Percentiles rank a stretch among this genome's conserved stretches.
Conservation (phyloP, 2,329 filamentous ascomycete species). For the Emergomyces pasteurianus region DNA sequence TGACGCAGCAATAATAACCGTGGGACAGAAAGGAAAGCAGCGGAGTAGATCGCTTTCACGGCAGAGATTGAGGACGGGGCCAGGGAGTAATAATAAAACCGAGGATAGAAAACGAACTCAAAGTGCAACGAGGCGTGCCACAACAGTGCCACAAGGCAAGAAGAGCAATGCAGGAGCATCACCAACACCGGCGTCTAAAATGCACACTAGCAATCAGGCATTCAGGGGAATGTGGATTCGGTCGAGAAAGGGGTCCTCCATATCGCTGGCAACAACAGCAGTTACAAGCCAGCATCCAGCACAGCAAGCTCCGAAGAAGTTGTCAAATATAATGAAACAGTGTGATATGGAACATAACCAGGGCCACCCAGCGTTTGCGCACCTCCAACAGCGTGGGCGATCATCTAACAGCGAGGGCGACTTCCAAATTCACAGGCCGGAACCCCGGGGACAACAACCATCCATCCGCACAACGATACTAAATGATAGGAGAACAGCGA, state of each 20-base stretch:
- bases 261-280: conserved; percentile 1
- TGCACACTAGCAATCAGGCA: not conserved
- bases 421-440: not conserved
- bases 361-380: conserved; percentile 1
- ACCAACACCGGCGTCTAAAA: not conserved
- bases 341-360: conserved; percentile 3
- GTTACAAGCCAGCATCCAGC: not conserved
- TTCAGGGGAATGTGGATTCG: conserved; percentile 1
- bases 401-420: not conserved
- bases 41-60: not conserved
- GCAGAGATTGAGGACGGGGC: not conserved
- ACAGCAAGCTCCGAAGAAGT: not conserved
- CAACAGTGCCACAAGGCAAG: not conserved
- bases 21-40: not conserved
- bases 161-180: not conserved
- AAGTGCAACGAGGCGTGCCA: not conserved
- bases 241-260: conserved; percentile 1
- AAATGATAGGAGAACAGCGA: not conserved
- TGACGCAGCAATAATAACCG: not conserved
- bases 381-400: not conserved
- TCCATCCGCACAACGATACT: not conserved
- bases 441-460: not conserved
- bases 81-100: not conserved
- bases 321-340: not conserved
- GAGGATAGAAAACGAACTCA: not conserved